Evolutionary conservation across 129 eudicot species (phyloP), one percentile per base, ranked within the genome.

Genomic region (Flaveria ramosissima): DNA sequence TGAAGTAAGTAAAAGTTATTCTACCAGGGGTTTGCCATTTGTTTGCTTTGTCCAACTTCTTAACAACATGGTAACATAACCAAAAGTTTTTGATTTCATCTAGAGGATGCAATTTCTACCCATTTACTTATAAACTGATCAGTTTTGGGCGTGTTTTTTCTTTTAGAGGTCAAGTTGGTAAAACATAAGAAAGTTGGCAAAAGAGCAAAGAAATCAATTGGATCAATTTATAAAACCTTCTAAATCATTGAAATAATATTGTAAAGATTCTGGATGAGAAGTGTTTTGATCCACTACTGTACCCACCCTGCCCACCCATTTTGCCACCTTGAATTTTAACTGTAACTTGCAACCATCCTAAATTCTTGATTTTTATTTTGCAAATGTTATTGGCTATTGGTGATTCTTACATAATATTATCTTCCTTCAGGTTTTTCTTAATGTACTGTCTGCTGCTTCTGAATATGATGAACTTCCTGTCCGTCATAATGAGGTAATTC

Each of bases 381-480:
- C 26, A 26, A 50, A 17, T 65, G 41, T 74, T 41, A 53, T 72
- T 55, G 19, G 53, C 72, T 23, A 52, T 30, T 27, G 47, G 1
- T 21, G 55, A 65, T 67, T 46, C 32, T 10, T 79, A 50, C 16
- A 52, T 27, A 20, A 39, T 74, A 59, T 71, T 23, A 24, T 70
- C 61, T 62, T 75, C 48, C 66, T 50, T 20, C 73, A 93, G 98
- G 96, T 89, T 78, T 86, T 91, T 65, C 92, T 93, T 77, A 93
- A 84, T 83, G 79, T 93, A 76, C 82, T 93, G 7, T 85, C 98
- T 79, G 98, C 96, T 85, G 91, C 98, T 81, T 91, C 98, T 17
- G 98, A 93, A 77, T 93, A 93, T 73, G 93, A 93, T 78, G 98
- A 93, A 87, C 98, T 93, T 53, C 98, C 98, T 42, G 98, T 91